phyloP scores from a whole-genome alignment of 345 rosid species.

The Rhizophora mangle region DNA sequence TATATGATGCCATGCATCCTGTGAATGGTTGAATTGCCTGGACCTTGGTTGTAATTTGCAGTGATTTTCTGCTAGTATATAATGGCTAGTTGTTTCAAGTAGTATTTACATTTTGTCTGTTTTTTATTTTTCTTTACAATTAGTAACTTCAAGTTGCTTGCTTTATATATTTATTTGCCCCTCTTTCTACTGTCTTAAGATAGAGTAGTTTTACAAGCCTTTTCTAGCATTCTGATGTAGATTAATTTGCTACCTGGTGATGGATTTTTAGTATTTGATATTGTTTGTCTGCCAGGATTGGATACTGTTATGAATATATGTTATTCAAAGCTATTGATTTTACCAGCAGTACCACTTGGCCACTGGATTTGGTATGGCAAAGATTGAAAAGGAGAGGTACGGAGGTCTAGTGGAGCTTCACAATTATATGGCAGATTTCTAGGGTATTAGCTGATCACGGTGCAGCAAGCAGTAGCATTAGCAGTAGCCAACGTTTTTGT shows the following conservation, averaged over 20 bases:
- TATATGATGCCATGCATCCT: slow-evolving; percentile 11
- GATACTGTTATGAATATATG: not conserved
- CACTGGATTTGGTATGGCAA: not conserved
- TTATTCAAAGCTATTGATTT: not conserved
- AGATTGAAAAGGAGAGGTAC: slow-evolving; percentile 9
- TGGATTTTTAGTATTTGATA: not conserved
- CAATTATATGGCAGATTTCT: slow-evolving; percentile 6
- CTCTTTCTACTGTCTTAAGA: slow-evolving; percentile 8
- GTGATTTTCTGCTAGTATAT: slow-evolving; percentile 32
- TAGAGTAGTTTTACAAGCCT: slow-evolving; percentile 18
- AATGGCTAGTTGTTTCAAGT: slow-evolving; percentile 28
- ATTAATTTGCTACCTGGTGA: not conserved
- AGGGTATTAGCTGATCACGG: slow-evolving; percentile 1
- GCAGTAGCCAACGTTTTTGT: slow-evolving; percentile 12
- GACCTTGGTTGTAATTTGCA: slow-evolving; percentile 29
- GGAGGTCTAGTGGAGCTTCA: slow-evolving; percentile 4
- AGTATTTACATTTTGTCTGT: slow-evolving; percentile 13
- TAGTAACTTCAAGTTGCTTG: slow-evolving; percentile 15
- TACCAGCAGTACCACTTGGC: not conserved
- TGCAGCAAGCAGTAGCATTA: not conserved
- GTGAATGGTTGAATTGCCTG: slow-evolving; percentile 36
- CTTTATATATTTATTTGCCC: slow-evolving; percentile 7
- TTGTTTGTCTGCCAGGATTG: slow-evolving; percentile 1
- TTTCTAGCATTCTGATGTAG: slow-evolving; percentile 13
- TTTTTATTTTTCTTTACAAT: slow-evolving; percentile 17